phyloP scores from a whole-genome alignment of 2,329 filamentous ascomycete species.

The Trichoderma atrobrunneum region DNA sequence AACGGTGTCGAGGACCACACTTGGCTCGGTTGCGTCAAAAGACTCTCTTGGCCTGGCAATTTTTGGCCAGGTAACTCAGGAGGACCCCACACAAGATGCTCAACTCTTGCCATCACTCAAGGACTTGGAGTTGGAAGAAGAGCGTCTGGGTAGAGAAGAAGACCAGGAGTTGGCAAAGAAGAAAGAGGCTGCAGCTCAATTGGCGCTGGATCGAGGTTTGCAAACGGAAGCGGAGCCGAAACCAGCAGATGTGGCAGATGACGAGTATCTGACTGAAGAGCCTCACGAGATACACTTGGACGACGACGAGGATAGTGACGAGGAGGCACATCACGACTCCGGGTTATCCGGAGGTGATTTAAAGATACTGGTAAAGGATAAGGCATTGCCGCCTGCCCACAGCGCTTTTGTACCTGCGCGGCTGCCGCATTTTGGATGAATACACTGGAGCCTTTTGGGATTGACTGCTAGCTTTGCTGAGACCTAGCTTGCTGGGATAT shows the following conservation, averaged over 20 bases:
- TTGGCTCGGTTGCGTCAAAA: constrained; percentile 44
- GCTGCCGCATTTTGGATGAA: constrained; percentile 53
- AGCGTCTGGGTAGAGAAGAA: constrained; percentile 49
- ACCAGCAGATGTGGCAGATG: constrained; percentile 29
- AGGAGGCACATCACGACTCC: background rate
- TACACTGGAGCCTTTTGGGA: background rate
- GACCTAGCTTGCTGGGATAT: background rate
- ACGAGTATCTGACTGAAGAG: constrained; percentile 27
- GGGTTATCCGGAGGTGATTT: background rate
- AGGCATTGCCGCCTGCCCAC: background rate
- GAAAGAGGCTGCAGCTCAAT: constrained; percentile 49
- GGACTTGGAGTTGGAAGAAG: constrained; percentile 54
- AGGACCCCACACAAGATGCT: constrained; percentile 37
- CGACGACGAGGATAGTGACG: background rate
- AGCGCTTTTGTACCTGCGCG: constrained; percentile 55
- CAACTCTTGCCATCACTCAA: constrained; percentile 46
- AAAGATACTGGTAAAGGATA: constrained; percentile 31
- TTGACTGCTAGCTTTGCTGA: background rate
- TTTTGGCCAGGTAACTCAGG: constrained; percentile 30
- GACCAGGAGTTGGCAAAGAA: constrained; percentile 52
- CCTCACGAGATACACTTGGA: constrained; percentile 15
- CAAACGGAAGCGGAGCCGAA: constrained; percentile 26
- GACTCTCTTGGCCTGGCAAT: constrained; percentile 31
- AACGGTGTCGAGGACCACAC: constrained; percentile 57
- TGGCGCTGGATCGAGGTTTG: constrained; percentile 52